These are phyloP conservation scores for Cladophialophora immunda DNA, from an alignment of 2,329 filamentous ascomycete genomes.

Conservation along the genomic window DNA sequence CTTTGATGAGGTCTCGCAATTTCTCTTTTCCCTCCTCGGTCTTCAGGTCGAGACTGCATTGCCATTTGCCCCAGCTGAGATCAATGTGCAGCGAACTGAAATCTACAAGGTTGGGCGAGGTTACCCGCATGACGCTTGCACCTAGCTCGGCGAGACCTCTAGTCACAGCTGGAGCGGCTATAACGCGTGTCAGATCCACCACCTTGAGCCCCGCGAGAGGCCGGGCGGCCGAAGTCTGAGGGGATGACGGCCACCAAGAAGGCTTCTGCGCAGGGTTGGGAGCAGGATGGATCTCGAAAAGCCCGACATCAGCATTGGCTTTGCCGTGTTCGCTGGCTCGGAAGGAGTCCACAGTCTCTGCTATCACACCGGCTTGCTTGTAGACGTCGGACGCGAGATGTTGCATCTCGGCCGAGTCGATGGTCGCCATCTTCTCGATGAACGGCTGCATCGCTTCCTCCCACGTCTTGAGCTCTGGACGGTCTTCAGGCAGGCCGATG, in stretches of 20 bases:
- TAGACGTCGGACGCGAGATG: constrained; percentile 48
- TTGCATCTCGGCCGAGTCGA: constrained; percentile 49
- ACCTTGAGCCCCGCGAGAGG: constrained; percentile 60
- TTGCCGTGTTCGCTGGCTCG: constrained; percentile 51
- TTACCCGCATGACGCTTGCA: constrained; percentile 58
- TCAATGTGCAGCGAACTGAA: constrained; percentile 72
- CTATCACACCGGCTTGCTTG: constrained; percentile 53
- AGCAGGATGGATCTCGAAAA: constrained; percentile 50
- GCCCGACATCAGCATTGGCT: constrained; percentile 52
- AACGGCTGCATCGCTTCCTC: constrained; percentile 48
- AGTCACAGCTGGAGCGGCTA: constrained; percentile 56
- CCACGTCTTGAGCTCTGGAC: constrained; percentile 39
- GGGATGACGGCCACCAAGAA: constrained; percentile 33
- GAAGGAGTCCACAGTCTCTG: constrained; percentile 50
- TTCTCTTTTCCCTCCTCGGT: constrained; percentile 51
- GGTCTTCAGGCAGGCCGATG: constrained; percentile 47
- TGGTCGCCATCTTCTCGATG: constrained; percentile 45
- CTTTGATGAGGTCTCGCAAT: constrained; percentile 54
- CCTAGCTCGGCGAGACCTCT: constrained; percentile 55
- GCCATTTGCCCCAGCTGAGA: constrained; percentile 75
- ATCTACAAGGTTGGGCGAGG: constrained; percentile 52
- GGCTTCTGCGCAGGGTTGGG: constrained; percentile 27
- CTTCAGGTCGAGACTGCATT: constrained; percentile 64
- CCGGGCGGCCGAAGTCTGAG: constrained; percentile 44
- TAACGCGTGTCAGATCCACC: constrained; percentile 58